Base-by-base conservation (phyloP, 2,329 filamentous ascomycete species). In the Claviceps sorghi region DNA sequence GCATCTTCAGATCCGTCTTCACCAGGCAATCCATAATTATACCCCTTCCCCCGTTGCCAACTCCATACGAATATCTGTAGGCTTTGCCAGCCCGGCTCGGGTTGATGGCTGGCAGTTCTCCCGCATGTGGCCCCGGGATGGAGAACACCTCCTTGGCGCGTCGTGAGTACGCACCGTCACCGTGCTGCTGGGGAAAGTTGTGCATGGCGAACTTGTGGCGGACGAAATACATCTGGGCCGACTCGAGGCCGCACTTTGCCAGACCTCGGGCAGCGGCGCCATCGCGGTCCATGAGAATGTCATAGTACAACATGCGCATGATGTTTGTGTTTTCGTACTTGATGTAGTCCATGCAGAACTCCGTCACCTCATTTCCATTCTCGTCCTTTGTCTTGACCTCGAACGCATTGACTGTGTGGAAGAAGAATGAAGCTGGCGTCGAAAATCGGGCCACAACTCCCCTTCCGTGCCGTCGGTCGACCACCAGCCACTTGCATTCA, bases 371-470 rank as follows among this genome's bases (percentile, higher is more conserved):
- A 11, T 61, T 53, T 2, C 61, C 62, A 0, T 62, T 59, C 1
- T 72, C 68, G 1, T 65, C 67, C 32, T 68, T 64, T 0, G 60
- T 54, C 0, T 60, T 57, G 56, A 86, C 77, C 60, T 91, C 85
- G 63, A 82, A 93, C 0, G 86, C 78, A 58, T 94, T 94, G 62
- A 88, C 72, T 0, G 78, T 79, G 66, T 95, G 88, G 65, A 94
- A 94, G 65, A 80, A 83, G 70, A 90, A 94, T 47, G 82, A 82
- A 0, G 84, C 76, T 0, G 78, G 74, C 17, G 79, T 83, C 19
- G 82, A 76, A 60, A 85, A 90, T 1, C 74, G 78, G 8, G 79
- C 83, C 0, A 93, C 74, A 0, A 93, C 68, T 0, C 87, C 86
- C 48, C 73, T 72, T 4, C 73, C 76, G 2, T 72, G 66, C 3